A percentile compares a stretch with the other conserved stretches of the same genome.
These are phyloP conservation scores for Urtica urens DNA, from an alignment of 306 rosid species.

Conservation along the genomic window DNA sequence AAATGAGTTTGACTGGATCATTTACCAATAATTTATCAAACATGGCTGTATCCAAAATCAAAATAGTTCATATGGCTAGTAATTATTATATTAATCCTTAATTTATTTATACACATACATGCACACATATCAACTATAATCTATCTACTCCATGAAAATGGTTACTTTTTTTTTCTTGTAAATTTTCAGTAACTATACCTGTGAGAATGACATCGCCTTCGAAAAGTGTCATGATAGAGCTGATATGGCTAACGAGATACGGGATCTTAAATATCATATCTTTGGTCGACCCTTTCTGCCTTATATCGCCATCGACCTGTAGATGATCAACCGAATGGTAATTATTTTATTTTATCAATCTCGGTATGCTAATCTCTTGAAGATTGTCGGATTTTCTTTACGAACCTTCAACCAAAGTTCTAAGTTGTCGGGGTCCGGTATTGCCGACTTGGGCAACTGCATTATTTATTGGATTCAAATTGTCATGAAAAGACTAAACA, in stretches of 20 bases:
- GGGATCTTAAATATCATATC: slow-evolving; percentile 92
- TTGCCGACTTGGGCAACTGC: slow-evolving; percentile 63
- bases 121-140: no score
- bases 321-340: no score
- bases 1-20: no score
- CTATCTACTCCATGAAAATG: no score
- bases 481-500: not conserved
- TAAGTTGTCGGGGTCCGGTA: slow-evolving; percentile 72
- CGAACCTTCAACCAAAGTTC: slow-evolving; percentile 91
- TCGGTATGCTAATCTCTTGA: no score
- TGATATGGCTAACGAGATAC: slow-evolving; percentile 78
- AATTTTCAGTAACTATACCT: slow-evolving; percentile 59
- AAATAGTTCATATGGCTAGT: no score
- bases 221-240: slow-evolving; percentile 71
- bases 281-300: slow-evolving; percentile 93
- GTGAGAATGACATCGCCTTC: slow-evolving; percentile 95
- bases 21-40: no score
- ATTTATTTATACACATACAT: no score
- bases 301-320: slow-evolving; percentile 75
- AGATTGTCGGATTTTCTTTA: not conserved
- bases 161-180: no score
- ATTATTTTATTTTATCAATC: no score
- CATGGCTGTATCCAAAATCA: no score
- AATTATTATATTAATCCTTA: no score
- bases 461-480: slow-evolving; percentile 12